phyloP scores from a whole-genome alignment of 805 yeast genomes.

The Candida odintsovae region DNA sequence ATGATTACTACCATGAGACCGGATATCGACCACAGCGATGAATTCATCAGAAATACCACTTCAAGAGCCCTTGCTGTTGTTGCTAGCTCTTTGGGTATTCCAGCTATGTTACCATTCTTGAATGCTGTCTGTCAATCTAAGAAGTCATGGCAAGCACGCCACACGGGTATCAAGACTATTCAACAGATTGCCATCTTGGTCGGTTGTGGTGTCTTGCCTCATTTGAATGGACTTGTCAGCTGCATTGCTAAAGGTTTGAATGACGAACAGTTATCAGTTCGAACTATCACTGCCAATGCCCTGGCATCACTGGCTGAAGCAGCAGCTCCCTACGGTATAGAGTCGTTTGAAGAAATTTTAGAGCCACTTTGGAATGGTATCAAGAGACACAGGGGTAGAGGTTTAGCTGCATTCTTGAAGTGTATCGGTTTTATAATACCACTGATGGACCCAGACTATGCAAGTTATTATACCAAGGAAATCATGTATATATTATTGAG shows the following conservation, averaged over 20 bases:
- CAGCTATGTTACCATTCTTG: conserved; percentile 68
- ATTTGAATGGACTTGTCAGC: conserved; percentile 56
- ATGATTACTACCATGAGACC: conserved; percentile 78
- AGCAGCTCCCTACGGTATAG: conserved; percentile 84
- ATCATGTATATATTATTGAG: conserved; percentile 60
- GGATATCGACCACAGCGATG: conserved; percentile 79
- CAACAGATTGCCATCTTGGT: conserved; percentile 67
- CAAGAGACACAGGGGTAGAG: conserved; percentile 68
- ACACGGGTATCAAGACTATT: conserved; percentile 71
- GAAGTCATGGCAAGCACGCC: conserved; percentile 77
- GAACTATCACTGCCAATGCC: conserved; percentile 67
- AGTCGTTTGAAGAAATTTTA: conserved; percentile 62
- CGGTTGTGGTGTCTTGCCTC: conserved; percentile 75
- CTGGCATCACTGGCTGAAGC: conserved; percentile 74
- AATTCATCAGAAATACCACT: conserved; percentile 68
- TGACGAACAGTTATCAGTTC: conserved; percentile 64
- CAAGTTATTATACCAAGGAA: conserved; percentile 71
- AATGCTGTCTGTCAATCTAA: conserved; percentile 73
- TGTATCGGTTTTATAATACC: conserved; percentile 81
- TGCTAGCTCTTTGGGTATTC: conserved; percentile 73
- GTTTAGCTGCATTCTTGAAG: conserved; percentile 67
- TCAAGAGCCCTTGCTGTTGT: conserved; percentile 81
- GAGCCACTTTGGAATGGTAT: conserved; percentile 82
- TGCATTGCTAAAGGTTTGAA: conserved; percentile 52
- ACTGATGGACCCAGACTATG: conserved; percentile 78